Evolutionary conservation across 2,329 filamentous ascomycete genomes (phyloP).

Genomic region (Fusarium camptoceras): DNA sequence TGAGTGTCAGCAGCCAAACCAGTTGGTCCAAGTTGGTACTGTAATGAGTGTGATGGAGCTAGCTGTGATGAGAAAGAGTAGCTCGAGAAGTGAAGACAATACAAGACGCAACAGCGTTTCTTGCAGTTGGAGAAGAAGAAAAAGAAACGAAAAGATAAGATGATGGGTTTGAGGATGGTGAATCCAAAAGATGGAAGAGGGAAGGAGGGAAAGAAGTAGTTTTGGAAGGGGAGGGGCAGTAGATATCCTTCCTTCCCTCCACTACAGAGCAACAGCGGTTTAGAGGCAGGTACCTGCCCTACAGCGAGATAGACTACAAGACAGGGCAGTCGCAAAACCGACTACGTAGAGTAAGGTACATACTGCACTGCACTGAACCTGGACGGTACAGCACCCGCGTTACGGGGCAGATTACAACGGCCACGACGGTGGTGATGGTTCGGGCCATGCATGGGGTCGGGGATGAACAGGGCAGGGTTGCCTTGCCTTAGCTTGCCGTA

Average conservation of each 20-base stretch:
- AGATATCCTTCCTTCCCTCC: constrained; percentile 34
- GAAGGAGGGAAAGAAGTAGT: constrained; percentile 42
- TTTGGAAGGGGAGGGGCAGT: constrained; percentile 45
- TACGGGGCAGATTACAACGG: constrained; percentile 48
- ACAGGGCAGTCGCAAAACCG: constrained; percentile 13
- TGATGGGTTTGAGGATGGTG: constrained; percentile 33
- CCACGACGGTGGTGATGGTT: constrained; percentile 47
- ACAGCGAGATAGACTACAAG: constrained; percentile 6
- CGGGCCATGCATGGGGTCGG: constrained; percentile 33
- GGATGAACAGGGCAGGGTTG: constrained; percentile 8
- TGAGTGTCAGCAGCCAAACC: constrained; percentile 69
- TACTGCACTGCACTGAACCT: neutral
- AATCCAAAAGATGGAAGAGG: constrained; percentile 38
- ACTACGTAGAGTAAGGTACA: constrained; percentile 22
- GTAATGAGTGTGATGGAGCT: constrained; percentile 49
- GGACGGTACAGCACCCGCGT: constrained; percentile 10
- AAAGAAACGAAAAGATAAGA: constrained; percentile 41
- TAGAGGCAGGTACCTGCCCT: neutral
- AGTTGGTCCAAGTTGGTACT: constrained; percentile 60
- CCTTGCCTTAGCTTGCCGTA: constrained; percentile 2
- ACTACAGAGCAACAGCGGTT: constrained; percentile 1
- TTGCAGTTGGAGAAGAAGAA: constrained; percentile 39
- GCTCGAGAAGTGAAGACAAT: constrained; percentile 48
- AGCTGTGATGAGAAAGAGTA: constrained; percentile 54
- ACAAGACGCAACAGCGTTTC: constrained; percentile 48